Conservation (phyloP, 768 basidiomycete species). For the Amanita pallidorosea region DNA sequence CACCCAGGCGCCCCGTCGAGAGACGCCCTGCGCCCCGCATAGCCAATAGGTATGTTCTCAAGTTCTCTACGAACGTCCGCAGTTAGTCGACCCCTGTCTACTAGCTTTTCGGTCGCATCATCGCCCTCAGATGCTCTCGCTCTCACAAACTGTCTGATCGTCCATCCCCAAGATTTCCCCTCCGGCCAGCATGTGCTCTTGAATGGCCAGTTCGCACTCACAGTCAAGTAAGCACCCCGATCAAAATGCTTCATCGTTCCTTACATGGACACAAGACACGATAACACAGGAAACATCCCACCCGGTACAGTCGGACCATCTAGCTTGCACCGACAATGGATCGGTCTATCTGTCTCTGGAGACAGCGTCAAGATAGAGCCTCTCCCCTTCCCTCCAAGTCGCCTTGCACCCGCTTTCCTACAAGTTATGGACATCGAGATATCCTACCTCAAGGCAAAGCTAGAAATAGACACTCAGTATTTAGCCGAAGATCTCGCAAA, state of each 20-base stretch:
- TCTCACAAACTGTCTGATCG: constrained; percentile 72
- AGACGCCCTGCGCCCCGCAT: constrained; percentile 12
- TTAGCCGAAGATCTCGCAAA: constrained; percentile 79
- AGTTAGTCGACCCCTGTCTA: not conserved
- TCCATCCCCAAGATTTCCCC: constrained; percentile 67
- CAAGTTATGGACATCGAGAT: constrained; percentile 76
- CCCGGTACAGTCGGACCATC: constrained; percentile 71
- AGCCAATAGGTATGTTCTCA: constrained; percentile 16
- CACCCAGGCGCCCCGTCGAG: constrained; percentile 24
- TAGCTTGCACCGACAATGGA: constrained; percentile 79
- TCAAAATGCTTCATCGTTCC: not conserved
- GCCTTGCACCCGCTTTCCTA: constrained; percentile 48
- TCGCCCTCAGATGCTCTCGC: constrained; percentile 63
- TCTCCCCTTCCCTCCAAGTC: constrained; percentile 42
- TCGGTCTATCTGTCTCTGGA: constrained; percentile 68
- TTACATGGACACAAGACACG: constrained; percentile 40
- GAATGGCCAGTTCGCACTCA: constrained; percentile 62
- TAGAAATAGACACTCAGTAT: constrained; percentile 58
- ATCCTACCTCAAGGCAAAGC: constrained; percentile 45
- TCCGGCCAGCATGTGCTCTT: constrained; percentile 67
- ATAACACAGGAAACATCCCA: constrained; percentile 60
- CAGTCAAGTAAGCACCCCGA: constrained; percentile 49
- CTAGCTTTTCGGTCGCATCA: constrained; percentile 45
- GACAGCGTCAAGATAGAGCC: constrained; percentile 66
- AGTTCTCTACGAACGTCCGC: not conserved